Percentiles rank a stretch among this genome's conserved stretches.
Conservation (phyloP, 441 rosid species). For the Jatropha multifida region DNA sequence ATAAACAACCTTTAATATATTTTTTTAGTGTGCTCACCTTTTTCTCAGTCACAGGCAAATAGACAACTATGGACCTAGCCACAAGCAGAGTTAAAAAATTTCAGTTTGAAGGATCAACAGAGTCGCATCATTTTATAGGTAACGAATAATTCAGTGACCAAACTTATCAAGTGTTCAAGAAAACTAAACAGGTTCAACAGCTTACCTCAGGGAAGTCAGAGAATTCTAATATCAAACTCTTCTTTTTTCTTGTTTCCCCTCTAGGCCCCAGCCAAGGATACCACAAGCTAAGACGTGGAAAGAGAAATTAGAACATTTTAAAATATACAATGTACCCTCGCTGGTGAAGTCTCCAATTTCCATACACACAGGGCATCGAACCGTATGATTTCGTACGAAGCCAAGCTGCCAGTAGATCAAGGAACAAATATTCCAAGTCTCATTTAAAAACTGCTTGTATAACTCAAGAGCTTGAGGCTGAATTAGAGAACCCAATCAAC, state of each 20-base stretch:
- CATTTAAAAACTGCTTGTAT: not conserved
- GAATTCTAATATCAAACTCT: not conserved
- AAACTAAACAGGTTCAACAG: conserved; percentile 15
- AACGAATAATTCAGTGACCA: not conserved
- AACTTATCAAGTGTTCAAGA: not conserved
- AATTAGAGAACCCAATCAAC: not conserved
- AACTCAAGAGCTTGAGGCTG: not conserved
- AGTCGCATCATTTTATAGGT: not conserved
- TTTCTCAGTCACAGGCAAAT: not conserved
- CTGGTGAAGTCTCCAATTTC: not conserved
- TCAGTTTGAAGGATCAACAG: not conserved
- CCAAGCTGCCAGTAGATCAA: not conserved
- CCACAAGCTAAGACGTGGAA: not conserved
- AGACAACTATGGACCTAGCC: not conserved
- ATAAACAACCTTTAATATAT: not conserved
- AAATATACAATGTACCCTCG: conserved; percentile 18
- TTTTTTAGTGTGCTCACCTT: conserved; percentile 13
- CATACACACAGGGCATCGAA: not conserved
- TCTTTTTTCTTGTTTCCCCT: not conserved
- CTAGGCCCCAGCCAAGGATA: not conserved
- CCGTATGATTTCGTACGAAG: conserved; percentile 2
- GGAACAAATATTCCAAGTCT: not conserved
- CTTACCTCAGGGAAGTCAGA: conserved; percentile 5
- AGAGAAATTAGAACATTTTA: conserved; percentile 2
- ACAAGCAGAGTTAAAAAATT: not conserved